Base-by-base conservation (phyloP, 2,329 filamentous ascomycete genomes). In the Fusarium cicatricum region DNA sequence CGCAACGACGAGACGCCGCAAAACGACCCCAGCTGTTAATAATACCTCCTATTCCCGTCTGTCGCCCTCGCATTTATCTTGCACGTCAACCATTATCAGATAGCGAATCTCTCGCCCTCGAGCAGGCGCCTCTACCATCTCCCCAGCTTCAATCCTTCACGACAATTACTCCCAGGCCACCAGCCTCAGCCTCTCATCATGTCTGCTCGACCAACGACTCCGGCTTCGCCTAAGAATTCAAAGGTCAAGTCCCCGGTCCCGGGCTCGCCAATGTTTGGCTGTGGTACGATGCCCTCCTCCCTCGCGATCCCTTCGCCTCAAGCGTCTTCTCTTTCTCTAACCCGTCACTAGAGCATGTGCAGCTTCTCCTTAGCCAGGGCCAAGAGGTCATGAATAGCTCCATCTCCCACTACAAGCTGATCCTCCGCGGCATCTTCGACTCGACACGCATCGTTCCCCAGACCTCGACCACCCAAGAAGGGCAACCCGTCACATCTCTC, bases 371-470 rank as follows among this genome's bases (percentile, higher is more conserved):
- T 29, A 81, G 78, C 29, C 83, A 82, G 67, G 81, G 78, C 39
- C 84, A 85, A 59, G 85, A 87, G 59, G 83, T 85, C 14, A 87
- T 86, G 74, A 88, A 90, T 65, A 86, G 82, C 58, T 89, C 88
- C 16, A 85, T 90, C 56, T 80, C 85, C 50, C 85, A 90, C 66
- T 93, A 93, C 75, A 90, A 88, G 70, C 83, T 85, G 69, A 85
- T 91, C 55, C 79, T 92, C 33, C 82, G 87, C 56, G 84, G 85
- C 52, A 87, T 93, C 61, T 88, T 89, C 74, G 88, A 92, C 72
- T 80, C 83, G 58, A 85, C 80, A 42, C 85, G 83, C 46, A 80
- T 87, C 69, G 82, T 88, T 41, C 81, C 83, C 21, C 89, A 90
- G 73, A 91, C 86, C 6, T 86, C 82, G 54, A 88, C 84, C 62